Evolutionary conservation across 2,329 filamentous ascomycete species (phyloP).

Genomic region (Geosmithia flava): DNA sequence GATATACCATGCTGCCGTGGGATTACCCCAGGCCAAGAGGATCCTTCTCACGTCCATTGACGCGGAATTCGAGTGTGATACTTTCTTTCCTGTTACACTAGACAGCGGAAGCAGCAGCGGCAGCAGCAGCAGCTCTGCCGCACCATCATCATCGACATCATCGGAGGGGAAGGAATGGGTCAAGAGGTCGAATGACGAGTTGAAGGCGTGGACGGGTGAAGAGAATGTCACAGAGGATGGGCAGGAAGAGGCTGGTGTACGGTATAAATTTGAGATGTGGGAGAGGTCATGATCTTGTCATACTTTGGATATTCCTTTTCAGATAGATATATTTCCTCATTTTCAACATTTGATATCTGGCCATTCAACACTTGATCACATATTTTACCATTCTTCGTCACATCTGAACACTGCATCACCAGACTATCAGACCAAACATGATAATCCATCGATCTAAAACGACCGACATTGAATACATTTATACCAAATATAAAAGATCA

Average conservation of each 20-base stretch:
- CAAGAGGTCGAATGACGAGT: conserved; percentile 33
- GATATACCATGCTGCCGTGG: conserved; percentile 65
- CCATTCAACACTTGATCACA: too few relatives aligned
- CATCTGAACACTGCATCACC: too few relatives aligned
- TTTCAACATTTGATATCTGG: too few relatives aligned
- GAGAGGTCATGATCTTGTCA: conserved; percentile 32
- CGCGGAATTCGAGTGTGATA: conserved; percentile 64
- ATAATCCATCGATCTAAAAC: too few relatives aligned
- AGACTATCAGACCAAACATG: too few relatives aligned
- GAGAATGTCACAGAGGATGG: conserved; percentile 33
- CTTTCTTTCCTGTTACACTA: conserved; percentile 54
- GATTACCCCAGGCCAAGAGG: conserved; percentile 39
- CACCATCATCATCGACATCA: conserved; percentile 15
- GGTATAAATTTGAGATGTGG: conserved; percentile 67
- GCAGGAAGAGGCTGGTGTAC: conserved; percentile 50
- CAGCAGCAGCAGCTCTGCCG: too few relatives aligned
- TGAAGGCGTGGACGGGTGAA: conserved; percentile 57
- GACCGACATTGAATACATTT: too few relatives aligned
- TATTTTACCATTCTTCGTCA: too few relatives aligned
- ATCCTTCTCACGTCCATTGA: conserved; percentile 60
- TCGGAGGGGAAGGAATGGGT: conserved; percentile 35
- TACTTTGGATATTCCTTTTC: too few relatives aligned
- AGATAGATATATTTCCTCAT: too few relatives aligned
- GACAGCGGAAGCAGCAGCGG: too few relatives aligned
- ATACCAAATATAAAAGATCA: too few relatives aligned